Base-by-base conservation (phyloP, 2,329 filamentous ascomycete genomes). In the Atkinsonella texensis region DNA sequence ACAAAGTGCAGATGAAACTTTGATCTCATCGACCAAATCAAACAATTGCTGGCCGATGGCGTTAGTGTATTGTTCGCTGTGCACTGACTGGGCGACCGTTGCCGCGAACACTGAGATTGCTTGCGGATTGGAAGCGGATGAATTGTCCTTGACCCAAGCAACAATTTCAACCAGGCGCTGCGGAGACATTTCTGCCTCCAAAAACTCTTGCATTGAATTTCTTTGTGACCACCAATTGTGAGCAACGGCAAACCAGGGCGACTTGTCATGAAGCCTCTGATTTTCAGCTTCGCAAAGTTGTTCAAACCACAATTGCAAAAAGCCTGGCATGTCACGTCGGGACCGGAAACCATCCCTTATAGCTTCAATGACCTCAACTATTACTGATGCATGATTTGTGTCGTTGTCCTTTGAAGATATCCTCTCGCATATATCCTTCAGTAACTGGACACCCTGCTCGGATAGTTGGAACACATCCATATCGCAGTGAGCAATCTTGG, bases 251-350 rank as follows among this genome's bases (percentile, higher is more conserved):
- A 66, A 61, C 69, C 69, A 71, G 0, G 67, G 65, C 1, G 64
- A 68, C 7, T 47, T 57, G 45, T 35, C 13, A 33, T 58, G 56
- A 15, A 56, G 52, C 17, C 65, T 60, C 39, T 60, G 57, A 44
- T 62, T 58, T 51, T 70, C 65, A 15, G 63, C 60, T 13, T 65
- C 59, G 39, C 63, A 65, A 1, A 76, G 63, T 52, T 73, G 68
- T 42, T 65, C 58, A 46, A 67, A 73, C 75, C 75, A 79, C 2
- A 71, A 59, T 46, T 67, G 68, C 53, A 77, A 53, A 52, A 77
- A 78, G 5, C 67, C 64, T 0, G 71, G 61, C 12, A 77, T 60
- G 51, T 72, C 70, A 49, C 73, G 70, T 11, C 65, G 68, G 5
- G 64, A 70, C 8, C 68, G 69, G 55, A 71, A 75, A 0, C 74